Base-by-base conservation (phyloP, 768 basidiomycete species). In the Cyclocybe cylindracea region DNA sequence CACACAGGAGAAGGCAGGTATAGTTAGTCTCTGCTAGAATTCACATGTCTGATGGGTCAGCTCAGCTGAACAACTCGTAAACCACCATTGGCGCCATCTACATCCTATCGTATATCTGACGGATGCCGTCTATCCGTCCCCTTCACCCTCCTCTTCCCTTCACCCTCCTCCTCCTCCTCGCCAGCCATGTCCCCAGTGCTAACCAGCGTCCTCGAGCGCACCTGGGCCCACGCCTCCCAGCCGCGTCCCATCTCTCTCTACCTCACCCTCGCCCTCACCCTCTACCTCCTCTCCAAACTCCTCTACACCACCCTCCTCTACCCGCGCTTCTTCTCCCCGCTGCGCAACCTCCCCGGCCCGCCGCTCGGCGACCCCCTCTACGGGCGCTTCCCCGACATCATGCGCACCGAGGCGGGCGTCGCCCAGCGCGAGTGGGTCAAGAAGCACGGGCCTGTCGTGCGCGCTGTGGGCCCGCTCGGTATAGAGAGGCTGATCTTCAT, bases 381-480 rank as follows among this genome's bases (percentile, higher is more conserved):
- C n/a, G 78, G 79, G 2, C 74, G 78, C 47, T 74, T 71, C 54
- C 60, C 59, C 3, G 57, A 51, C 6, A 73, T 80, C 44, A 64
- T 77, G 36, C 50, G 55, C 5, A 60, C 69, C 2, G 77, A 78
- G 61, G 60, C 72, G 36, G 74, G 78, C 14, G 71, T 76, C 18
- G 71, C 74, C 7, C 76, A 77, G 41, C 71, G 73, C 48, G 66
- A 70, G 57, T 79, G 78, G 78, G 70, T 72, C 40, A 78, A 80
- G 55, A 48, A 72, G 24, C 66, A 78, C 44, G 78, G 78, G 0
- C 67, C 74, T 1, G 64, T 74, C 16, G 73, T 80, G 8, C 73
- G 77, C 36, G 63, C 67, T 32, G 70, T 79, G 16, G 79, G 79
- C 2, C 72, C 75, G 1, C 13, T 81, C 7, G 78, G 78, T 1